Conservation (phyloP, 2,329 filamentous ascomycete species). For the Podosphaera fusca region DNA sequence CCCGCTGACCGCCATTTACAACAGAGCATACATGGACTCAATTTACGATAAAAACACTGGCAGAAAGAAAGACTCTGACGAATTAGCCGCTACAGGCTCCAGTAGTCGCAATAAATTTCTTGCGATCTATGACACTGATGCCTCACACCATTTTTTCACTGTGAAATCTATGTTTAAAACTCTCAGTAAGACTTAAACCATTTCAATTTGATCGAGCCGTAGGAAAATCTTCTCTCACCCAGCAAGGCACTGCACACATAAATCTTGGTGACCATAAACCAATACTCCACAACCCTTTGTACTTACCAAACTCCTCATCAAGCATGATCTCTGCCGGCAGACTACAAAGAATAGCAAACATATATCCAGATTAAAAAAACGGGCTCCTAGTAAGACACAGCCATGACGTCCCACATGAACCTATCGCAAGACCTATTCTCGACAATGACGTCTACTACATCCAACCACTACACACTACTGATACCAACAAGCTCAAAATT, state of each 20-base stretch:
- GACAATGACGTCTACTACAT: constrained; percentile 1
- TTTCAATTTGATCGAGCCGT: neutral
- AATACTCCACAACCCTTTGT: neutral
- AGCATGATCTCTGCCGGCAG: too few relatives aligned
- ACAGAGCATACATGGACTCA: too few relatives aligned
- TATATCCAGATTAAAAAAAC: neutral
- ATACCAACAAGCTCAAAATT: neutral
- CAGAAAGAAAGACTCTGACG: too few relatives aligned
- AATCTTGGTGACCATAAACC: neutral
- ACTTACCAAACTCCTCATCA: neutral
- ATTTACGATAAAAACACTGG: too few relatives aligned
- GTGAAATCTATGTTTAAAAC: too few relatives aligned
- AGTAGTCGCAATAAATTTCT: too few relatives aligned
- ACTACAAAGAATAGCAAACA: neutral
- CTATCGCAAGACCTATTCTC: neutral
- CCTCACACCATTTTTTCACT: too few relatives aligned
- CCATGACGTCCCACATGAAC: too few relatives aligned
- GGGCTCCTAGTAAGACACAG: neutral
- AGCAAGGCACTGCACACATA: neutral
- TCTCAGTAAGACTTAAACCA: neutral
- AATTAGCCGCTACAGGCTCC: too few relatives aligned
- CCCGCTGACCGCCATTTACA: too few relatives aligned
- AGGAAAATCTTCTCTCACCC: neutral
- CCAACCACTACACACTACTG: neutral
- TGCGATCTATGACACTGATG: too few relatives aligned